Evolutionary conservation across 208 protist genomes (phyloP), one percentile per base, ranked within the genome.

Genomic region (Trypanosoma congolense): DNA sequence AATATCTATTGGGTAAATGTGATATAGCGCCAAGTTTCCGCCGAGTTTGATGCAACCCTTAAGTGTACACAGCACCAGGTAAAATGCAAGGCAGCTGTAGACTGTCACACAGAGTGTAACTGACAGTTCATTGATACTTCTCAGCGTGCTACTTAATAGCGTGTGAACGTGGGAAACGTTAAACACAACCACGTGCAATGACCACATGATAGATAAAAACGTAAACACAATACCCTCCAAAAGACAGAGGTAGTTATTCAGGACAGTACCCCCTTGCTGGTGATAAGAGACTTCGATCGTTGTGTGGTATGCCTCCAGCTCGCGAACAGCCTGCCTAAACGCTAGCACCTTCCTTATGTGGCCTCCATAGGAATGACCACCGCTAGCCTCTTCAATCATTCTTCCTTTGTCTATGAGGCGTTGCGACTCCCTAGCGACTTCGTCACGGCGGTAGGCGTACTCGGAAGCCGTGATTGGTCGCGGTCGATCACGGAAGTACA

Each of bases 11-110:
- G 81, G 83, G 56, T 90, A 87, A 10, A 92, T 76, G 2, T 75
- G 64, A 25, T 90, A 81, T 4, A 85, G n/a, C 19, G 86, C 38
- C 12, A 89, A 40, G 57, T 76, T 56, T 4, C 77, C 61, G 30
- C 92, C 86, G 35, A 97, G 79, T 28, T 83, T 87, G 41, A 85
- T 79, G 65, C 87, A 96, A 24, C 95, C 95, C 16, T 90, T 75
- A 24, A 97, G 50, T 0, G 77, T 71, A 54, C 84, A 93, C 65
- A 85, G 80, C 48, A 97, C 70, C 6, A 97, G 46, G 55, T 97
- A 97, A 56, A 97, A 82, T 9, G 89, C 59, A 36, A 85, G 80
- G 43, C 83, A 63, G n/a, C 75, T 83, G 61, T 97, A 98, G 2
- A 75, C 71, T 3, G 91, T 56, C 1, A 69, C 80, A 52, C 90